A percentile compares a stretch with the other conserved stretches of the same genome.
These are phyloP conservation scores for Phytopythium kandeliae DNA, from an alignment of 352 stramenopile genomes.

Conservation along the genomic window DNA sequence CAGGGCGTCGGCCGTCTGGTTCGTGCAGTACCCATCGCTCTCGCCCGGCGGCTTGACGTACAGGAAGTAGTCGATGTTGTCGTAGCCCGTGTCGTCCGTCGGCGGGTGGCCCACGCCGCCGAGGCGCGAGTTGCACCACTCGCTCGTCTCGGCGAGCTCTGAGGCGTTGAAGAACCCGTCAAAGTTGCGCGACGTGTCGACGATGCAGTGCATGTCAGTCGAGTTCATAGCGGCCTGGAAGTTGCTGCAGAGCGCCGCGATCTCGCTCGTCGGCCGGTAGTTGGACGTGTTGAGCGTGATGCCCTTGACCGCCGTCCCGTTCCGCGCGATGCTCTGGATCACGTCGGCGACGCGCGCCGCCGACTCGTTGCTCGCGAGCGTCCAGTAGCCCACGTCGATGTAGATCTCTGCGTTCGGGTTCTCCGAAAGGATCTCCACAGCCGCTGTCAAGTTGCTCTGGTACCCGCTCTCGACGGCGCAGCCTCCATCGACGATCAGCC, in stretches of 20 bases:
- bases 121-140: conserved; percentile 51
- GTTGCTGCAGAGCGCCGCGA: conserved; percentile 27
- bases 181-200: conserved; percentile 39
- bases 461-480: conserved; percentile 37
- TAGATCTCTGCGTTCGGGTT: conserved; percentile 62
- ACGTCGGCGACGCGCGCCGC: conserved; percentile 15
- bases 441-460: conserved; percentile 38
- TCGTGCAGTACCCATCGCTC: conserved; percentile 48
- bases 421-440: conserved; percentile 28
- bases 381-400: conserved; percentile 60
- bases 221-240: conserved; percentile 29
- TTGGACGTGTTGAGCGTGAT: conserved; percentile 67
- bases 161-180: conserved; percentile 11
- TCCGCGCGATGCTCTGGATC: conserved; percentile 23
- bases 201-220: conserved; percentile 25
- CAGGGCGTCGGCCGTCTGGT: conserved; percentile 23
- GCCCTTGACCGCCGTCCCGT: conserved; percentile 23
- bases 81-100: conserved; percentile 34
- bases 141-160: conserved; percentile 11
- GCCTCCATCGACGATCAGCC: conserved; percentile 37
- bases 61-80: conserved; percentile 66
- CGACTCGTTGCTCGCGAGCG: conserved; percentile 17
- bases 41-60: conserved; percentile 69
- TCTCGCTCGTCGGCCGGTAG: conserved; percentile 37
- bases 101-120: conserved; percentile 41